Evolutionary conservation across 148 eudicot species (phyloP).

Genomic region (Rhododendron ferrugineum): DNA sequence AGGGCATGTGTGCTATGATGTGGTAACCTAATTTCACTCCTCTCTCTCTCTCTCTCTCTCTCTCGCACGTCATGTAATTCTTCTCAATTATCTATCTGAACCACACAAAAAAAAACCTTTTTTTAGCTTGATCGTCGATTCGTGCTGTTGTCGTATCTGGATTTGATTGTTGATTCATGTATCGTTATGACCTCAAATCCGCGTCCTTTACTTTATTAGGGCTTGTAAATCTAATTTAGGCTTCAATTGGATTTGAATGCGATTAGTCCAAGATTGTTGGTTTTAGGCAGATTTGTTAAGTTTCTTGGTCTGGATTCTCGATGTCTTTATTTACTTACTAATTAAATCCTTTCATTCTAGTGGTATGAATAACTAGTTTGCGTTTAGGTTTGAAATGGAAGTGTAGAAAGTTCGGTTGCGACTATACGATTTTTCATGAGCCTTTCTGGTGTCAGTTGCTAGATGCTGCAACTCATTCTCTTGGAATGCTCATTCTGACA

Average conservation of each 20-base stretch:
- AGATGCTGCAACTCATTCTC: neutral
- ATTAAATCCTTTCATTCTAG: neutral
- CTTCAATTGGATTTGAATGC: neutral
- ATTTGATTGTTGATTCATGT: neutral
- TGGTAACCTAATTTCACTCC: constrained; percentile 36
- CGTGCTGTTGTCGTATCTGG: neutral
- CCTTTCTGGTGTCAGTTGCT: neutral
- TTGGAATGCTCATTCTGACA: neutral
- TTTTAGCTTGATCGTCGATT: neutral
- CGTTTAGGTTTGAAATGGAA: neutral
- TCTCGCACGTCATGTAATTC: neutral
- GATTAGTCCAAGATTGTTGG: neutral
- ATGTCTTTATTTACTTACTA: neutral
- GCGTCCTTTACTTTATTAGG: neutral
- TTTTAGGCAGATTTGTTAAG: neutral
- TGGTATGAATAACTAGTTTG: neutral
- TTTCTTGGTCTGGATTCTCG: neutral
- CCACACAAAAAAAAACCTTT: neutral
- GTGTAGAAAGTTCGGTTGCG: neutral
- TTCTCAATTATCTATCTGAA: neutral
- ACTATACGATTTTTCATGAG: neutral
- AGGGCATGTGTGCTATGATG: constrained; percentile 84
- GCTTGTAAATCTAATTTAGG: neutral
- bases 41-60: neutral
- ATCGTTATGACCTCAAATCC: neutral